phyloP scores from a whole-genome alignment of 2,329 filamentous ascomycete genomes.

The Celoporthe dispersa region DNA sequence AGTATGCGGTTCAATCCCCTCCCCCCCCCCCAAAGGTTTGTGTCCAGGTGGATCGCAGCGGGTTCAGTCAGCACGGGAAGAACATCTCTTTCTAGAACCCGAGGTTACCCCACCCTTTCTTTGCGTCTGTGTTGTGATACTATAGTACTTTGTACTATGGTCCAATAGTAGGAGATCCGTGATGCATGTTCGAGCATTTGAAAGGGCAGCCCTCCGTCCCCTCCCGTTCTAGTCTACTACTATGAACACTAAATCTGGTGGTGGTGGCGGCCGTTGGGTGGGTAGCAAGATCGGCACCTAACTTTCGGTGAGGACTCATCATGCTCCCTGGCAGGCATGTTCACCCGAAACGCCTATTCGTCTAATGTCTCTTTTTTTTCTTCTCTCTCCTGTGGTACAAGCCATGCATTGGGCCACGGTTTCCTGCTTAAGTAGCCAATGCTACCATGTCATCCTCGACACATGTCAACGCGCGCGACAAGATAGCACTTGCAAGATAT shows the following conservation, averaged over 20 bases:
- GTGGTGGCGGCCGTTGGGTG: background rate
- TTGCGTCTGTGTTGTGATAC: background rate
- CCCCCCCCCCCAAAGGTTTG: too few species aligned
- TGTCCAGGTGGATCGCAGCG: background rate
- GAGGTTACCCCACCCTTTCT: background rate
- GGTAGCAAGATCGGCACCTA: conserved; percentile 2
- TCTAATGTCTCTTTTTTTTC: background rate
- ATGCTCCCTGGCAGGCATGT: background rate
- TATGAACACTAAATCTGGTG: background rate
- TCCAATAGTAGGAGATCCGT: background rate
- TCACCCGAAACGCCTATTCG: background rate
- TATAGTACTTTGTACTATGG: background rate
- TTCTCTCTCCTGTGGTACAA: background rate
- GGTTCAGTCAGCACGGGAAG: background rate
- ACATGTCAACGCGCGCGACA: background rate
- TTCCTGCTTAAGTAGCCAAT: background rate
- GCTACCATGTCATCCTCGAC: background rate
- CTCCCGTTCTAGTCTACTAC: background rate
- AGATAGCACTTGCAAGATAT: background rate
- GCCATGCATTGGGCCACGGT: background rate
- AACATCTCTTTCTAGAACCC: background rate
- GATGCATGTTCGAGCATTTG: background rate
- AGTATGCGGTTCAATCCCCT: background rate
- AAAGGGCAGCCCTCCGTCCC: background rate
- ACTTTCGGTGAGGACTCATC: conserved; percentile 12